phyloP scores from a whole-genome alignment of 1,284 basidiomycete genomes.

The Trichosporon faecale region DNA sequence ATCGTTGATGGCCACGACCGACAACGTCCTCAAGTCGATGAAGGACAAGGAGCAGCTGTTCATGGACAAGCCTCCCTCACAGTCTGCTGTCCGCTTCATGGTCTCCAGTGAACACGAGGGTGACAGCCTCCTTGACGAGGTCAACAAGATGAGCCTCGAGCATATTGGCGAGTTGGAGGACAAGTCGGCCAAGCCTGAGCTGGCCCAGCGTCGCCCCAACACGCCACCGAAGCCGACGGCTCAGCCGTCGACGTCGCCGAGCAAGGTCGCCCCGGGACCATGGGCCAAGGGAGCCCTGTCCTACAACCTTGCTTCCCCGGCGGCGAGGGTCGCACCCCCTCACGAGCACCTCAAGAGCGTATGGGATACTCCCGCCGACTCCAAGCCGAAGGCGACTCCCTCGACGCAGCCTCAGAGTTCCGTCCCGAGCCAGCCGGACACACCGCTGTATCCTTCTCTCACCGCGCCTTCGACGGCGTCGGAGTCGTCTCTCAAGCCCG shows the following conservation, averaged over 20 bases:
- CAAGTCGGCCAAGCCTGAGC: slow-evolving; percentile 29
- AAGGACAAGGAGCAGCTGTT: slow-evolving; percentile 10
- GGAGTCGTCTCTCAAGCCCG: slow-evolving; percentile 4
- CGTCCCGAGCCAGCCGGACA: slow-evolving; percentile 25
- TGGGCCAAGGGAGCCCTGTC: slow-evolving; percentile 33
- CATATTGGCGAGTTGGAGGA: slow-evolving; percentile 40
- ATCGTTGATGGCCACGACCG: not conserved
- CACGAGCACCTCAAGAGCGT: slow-evolving; percentile 45
- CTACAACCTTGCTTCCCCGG: slow-evolving; percentile 21
- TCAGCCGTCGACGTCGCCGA: slow-evolving; percentile 8
- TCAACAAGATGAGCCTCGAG: slow-evolving; percentile 52
- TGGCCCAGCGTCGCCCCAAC: slow-evolving; percentile 24
- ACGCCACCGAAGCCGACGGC: not conserved
- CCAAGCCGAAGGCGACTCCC: slow-evolving; percentile 12
- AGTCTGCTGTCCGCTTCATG: slow-evolving; percentile 44
- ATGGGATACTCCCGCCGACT: slow-evolving; percentile 32
- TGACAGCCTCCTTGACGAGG: slow-evolving; percentile 50
- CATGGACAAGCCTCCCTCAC: slow-evolving; percentile 1
- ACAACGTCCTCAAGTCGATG: slow-evolving; percentile 7
- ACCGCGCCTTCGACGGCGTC: slow-evolving; percentile 33
- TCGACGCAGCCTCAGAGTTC: slow-evolving; percentile 12
- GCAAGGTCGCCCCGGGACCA: slow-evolving; percentile 16
- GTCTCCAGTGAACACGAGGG: slow-evolving; percentile 51
- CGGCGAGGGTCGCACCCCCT: slow-evolving; percentile 30
- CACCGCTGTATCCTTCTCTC: slow-evolving; percentile 44